phyloP scores from a whole-genome alignment of 2,329 filamentous ascomycete genomes.

The Myriosclerotinia curreyana region DNA sequence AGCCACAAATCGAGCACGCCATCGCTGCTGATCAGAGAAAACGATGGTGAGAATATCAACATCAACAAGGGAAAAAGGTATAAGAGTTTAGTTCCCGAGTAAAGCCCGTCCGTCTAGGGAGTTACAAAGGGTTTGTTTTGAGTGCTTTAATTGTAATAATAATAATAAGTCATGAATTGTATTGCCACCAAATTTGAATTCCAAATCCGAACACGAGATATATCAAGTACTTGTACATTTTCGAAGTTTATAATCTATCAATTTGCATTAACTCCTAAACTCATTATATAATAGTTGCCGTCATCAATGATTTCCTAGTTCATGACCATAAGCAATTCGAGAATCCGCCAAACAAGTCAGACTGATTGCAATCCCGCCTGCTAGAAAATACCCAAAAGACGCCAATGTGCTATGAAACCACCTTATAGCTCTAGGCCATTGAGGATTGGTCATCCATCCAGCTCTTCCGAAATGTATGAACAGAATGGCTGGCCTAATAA shows the following conservation, averaged over 20 bases:
- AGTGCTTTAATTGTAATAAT: too few species aligned
- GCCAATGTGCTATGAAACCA: conserved; percentile 15
- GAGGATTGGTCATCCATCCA: conserved; percentile 1
- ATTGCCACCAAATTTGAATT: too few species aligned
- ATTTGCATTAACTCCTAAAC: conserved; percentile 24
- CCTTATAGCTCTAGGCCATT: background rate
- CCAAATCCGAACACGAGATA: conserved; percentile 5
- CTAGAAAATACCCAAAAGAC: conserved; percentile 20
- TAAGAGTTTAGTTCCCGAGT: conserved; percentile 14
- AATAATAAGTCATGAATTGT: too few species aligned
- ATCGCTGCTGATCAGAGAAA: conserved; percentile 17
- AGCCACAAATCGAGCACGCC: conserved; percentile 22
- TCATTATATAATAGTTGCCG: conserved; percentile 23
- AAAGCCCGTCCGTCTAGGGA: conserved; percentile 15
- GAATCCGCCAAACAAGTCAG: background rate
- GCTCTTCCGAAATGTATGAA: conserved; percentile 1
- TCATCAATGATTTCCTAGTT: conserved; percentile 18
- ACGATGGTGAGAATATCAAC: conserved; percentile 15
- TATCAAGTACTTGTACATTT: background rate
- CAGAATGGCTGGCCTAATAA: background rate
- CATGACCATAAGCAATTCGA: conserved; percentile 8
- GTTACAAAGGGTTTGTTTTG: background rate
- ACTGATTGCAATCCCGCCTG: conserved; percentile 8
- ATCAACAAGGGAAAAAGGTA: background rate
- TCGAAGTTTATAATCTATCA: background rate